Evolutionary conservation across 164 flowering plant genomes (phyloP).

Genomic region (Warburgia ugandensis): DNA sequence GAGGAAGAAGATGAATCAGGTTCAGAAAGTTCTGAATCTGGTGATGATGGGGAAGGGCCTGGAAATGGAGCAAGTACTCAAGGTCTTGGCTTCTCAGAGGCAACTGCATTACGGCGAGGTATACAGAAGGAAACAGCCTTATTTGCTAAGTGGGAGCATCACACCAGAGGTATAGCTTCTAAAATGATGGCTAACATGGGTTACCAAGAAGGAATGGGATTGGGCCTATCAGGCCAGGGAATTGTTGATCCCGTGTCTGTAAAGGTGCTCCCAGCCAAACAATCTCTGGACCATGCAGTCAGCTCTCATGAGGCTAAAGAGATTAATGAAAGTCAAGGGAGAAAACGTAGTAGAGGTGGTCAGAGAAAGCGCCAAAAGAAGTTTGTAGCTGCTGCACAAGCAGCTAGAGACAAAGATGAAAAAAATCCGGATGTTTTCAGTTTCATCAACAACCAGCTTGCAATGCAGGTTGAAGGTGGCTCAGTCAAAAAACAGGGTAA

Average conservation of each 20-base stretch:
- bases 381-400: slow-evolving; percentile 57
- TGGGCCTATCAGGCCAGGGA: slow-evolving; percentile 83
- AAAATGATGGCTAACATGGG: slow-evolving; percentile 99
- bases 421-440: slow-evolving; percentile 58
- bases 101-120: slow-evolving; percentile 45
- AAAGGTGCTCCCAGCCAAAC: slow-evolving; percentile 78
- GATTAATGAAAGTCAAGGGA: slow-evolving; percentile 19
- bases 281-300: slow-evolving; percentile 76
- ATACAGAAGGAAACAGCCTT: slow-evolving; percentile 75
- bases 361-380: slow-evolving; percentile 85
- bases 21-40: slow-evolving; percentile 44
- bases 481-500: slow-evolving; percentile 28
- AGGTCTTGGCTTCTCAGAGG: slow-evolving; percentile 77
- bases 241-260: slow-evolving; percentile 66
- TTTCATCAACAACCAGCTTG: slow-evolving; percentile 77
- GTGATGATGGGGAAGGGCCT: slow-evolving; percentile 52
- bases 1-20: slow-evolving; percentile 46
- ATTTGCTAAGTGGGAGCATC: slow-evolving; percentile 96
- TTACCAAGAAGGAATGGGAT: slow-evolving; percentile 92
- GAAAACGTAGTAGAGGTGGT: slow-evolving; percentile 83
- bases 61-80: slow-evolving; percentile 16
- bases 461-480: slow-evolving; percentile 35
- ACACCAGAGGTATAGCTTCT: slow-evolving; percentile 95
- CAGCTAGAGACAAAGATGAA: slow-evolving; percentile 47
- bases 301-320: slow-evolving; percentile 26